Evolutionary conservation across 805 yeast genomes (phyloP), one percentile per base, ranked within the genome.

Genomic region (Candida insectalens): DNA sequence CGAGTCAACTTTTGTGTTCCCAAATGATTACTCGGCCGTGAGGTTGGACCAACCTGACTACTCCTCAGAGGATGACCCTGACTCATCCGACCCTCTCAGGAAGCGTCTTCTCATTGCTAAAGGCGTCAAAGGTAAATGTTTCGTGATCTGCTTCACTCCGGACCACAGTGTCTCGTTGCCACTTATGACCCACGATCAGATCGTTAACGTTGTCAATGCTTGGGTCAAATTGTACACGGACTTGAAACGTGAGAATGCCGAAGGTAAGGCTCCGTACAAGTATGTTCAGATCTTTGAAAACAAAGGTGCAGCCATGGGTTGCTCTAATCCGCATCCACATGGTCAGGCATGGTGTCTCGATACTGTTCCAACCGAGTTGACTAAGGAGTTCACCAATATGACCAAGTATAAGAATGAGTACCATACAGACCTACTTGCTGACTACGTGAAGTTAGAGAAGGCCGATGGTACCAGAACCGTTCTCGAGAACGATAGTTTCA

Each of bases 231-330:
- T 29, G 12, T 29, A 29, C 31, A 29, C 31, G 13, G 23, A 17
- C 13, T 18, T 29, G 14, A 29, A 29, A 16, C 12, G 10, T 9
- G 23, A 29, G 23, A 21, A 29, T 29, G 10, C 21, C 13, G 13
- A 13, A 6, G 31, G 21, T 6, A 19, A 19, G 14, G 21, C 19
- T 12, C 31, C 31, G 6, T 29, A 29, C n/a, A 29, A 29, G 22
- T 29, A 29, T 19, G 21, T 29, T 12, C 31, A 29, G 21, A 29
- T 29, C 21, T 29, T 29, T 18, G 31, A 29, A 16, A 29, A 29
- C 19, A 29, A 29, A 19, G 31, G 31, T 29, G 31, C 31, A 7
- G 22, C 31, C 14, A 29, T 29, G 31, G 31, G 31, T 12, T 29
- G 31, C 14, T 29, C 31, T n/a, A 29, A 29, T 19, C 31, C 31